phyloP scores from a whole-genome alignment of 2,329 filamentous ascomycete species.

The Stenocarpella maydis region DNA sequence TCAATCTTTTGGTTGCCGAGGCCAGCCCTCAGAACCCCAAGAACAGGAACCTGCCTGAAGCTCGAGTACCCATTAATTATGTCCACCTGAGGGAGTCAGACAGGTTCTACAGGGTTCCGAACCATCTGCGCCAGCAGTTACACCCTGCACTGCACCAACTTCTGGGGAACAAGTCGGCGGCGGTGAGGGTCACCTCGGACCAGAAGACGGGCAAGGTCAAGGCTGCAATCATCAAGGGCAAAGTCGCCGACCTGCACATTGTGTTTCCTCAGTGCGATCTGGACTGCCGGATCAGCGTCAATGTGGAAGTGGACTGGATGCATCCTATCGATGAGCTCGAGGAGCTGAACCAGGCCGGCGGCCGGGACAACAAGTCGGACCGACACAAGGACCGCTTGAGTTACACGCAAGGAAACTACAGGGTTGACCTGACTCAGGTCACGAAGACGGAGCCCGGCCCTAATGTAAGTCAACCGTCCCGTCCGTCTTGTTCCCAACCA shows the following conservation, averaged over 20 bases:
- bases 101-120: slow-evolving; percentile 80
- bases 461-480: slow-evolving; percentile 45
- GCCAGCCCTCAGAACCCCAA: slow-evolving; percentile 63
- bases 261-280: slow-evolving; percentile 79
- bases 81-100: slow-evolving; percentile 85
- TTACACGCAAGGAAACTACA: slow-evolving; percentile 87
- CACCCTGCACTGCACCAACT: slow-evolving; percentile 70
- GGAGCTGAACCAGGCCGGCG: slow-evolving; percentile 42
- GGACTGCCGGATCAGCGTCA: slow-evolving; percentile 93
- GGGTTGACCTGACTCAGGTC: slow-evolving; percentile 94
- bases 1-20: slow-evolving; percentile 74
- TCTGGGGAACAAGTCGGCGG: slow-evolving; percentile 62
- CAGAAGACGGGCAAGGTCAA: slow-evolving; percentile 74
- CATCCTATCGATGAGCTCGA: slow-evolving; percentile 69
- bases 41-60: slow-evolving; percentile 47
- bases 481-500: not conserved
- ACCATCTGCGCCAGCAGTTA: slow-evolving; percentile 64
- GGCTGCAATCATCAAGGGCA: slow-evolving; percentile 88
- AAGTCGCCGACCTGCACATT: slow-evolving; percentile 88
- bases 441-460: slow-evolving; percentile 54
- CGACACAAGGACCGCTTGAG: slow-evolving; percentile 90
- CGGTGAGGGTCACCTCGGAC: slow-evolving; percentile 80
- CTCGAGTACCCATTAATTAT: slow-evolving; percentile 76
- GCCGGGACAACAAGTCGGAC: slow-evolving; percentile 59
- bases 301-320: slow-evolving; percentile 89